Percentiles rank a stretch among this genome's conserved stretches.
These are phyloP conservation scores for Micromonas commoda DNA, from an alignment of 139 green algal species.

Conservation along the genomic window DNA sequence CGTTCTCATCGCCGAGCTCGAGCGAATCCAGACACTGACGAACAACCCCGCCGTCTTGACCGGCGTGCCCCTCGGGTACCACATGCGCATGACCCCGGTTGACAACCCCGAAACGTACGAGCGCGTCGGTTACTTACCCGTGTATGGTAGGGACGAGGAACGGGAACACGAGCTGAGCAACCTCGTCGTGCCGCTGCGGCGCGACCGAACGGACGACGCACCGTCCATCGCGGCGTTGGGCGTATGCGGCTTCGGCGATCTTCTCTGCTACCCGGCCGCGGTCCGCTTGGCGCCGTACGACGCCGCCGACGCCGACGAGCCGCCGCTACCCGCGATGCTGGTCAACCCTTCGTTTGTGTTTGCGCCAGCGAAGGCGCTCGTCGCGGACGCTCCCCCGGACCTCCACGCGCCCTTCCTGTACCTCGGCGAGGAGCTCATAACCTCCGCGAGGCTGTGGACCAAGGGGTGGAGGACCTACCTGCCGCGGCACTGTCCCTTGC, in stretches of 20 bases:
- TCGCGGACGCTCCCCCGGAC: constrained; percentile 40
- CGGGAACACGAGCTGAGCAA: not conserved
- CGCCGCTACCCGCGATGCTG: too few species aligned
- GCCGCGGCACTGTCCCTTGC: constrained; percentile 43
- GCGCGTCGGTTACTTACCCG: not conserved
- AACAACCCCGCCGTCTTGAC: constrained; percentile 14
- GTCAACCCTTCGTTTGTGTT: constrained; percentile 1
- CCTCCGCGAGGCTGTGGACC: constrained; percentile 56
- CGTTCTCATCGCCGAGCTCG: not conserved
- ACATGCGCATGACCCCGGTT: not conserved
- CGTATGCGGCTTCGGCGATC: not conserved
- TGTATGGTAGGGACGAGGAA: not conserved
- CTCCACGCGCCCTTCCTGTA: constrained; percentile 61
- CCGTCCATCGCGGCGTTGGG: not conserved
- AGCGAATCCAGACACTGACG: not conserved
- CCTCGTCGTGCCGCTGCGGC: not conserved
- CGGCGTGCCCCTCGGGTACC: not conserved
- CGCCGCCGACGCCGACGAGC: not conserved
- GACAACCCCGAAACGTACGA: not conserved
- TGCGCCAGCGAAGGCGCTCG: constrained; percentile 6
- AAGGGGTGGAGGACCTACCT: constrained; percentile 55
- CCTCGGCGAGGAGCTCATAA: constrained; percentile 64
- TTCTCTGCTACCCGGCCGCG: not conserved
- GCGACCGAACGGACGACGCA: not conserved
- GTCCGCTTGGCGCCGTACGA: not conserved